Conservation (phyloP, 768 basidiomycete species). For the Boletus tylopilopsis region DNA sequence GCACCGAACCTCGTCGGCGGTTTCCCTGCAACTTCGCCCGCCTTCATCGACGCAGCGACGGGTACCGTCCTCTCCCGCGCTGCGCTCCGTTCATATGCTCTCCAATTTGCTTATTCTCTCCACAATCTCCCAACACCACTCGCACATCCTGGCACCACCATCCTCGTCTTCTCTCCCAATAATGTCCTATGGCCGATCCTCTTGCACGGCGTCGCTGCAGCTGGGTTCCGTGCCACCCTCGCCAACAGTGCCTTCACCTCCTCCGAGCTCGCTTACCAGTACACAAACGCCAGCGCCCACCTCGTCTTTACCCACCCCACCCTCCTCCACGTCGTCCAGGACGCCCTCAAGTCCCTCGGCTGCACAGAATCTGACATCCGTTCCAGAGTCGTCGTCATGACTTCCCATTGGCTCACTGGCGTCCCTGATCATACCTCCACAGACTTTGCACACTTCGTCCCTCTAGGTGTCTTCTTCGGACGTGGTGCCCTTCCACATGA, state of each 20-base stretch:
- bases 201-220: conserved; percentile 49
- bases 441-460: conserved; percentile 35
- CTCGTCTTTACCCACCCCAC: conserved; percentile 65
- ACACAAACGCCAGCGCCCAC: conserved; percentile 60
- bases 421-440: conserved; percentile 28
- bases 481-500: conserved; percentile 48
- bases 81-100: conserved; percentile 48
- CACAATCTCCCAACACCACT: conserved; percentile 41
- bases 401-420: conserved; percentile 42
- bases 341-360: conserved; percentile 53
- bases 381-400: conserved; percentile 55
- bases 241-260: conserved; percentile 72
- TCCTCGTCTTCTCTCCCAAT: conserved; percentile 69
- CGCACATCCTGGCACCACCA: conserved; percentile 43
- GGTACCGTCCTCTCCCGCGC: conserved; percentile 54
- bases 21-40: conserved; percentile 42
- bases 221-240: conserved; percentile 64
- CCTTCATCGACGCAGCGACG: conserved; percentile 65
- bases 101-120: conserved; percentile 59
- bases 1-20: conserved; percentile 35
- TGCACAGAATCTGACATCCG: conserved; percentile 45
- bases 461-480: conserved; percentile 48
- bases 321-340: conserved; percentile 48
- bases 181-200: conserved; percentile 52
- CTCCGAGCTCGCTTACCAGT: conserved; percentile 69